Evolutionary conservation across 1,284 basidiomycete species (phyloP), one percentile per base, ranked within the genome.

Genomic region (Trametes hirsuta): DNA sequence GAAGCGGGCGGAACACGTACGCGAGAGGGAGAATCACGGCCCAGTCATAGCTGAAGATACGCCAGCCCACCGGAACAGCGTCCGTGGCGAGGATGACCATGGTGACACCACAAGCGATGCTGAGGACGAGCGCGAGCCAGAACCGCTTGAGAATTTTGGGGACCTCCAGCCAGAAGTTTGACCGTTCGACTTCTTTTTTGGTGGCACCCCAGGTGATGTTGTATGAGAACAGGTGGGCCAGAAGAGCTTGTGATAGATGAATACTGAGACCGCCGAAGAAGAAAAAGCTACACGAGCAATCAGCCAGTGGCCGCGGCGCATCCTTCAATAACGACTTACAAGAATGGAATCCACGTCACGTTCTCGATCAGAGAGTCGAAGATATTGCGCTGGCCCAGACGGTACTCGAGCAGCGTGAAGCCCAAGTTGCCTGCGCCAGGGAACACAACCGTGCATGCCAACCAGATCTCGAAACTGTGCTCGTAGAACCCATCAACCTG

Each of bases 161-260:
- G 5, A 94, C 86, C 72, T 95, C 93, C 52, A 88, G 84, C 84
- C 92, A 95, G 79, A 95, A 94, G 73, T 94, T 94, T 9, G 87
- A 91, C 48, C 85, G 80, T 72, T 91, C 87, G 52, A 91, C 89
- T 69, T 93, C 91, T 78, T 92, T 92, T 72, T 84, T 87, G 1
- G 89, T 91, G 15, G 88, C 88, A 8, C 83, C 84, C 90, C 90
- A 94, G 10, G 81, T 84, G 79, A 95, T 95, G 74, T 94, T 86
- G 74, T 91, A 92, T 1, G 90, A 91, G 73, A 94, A 86, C 52
- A 93, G 59, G 71, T 95, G 93, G 0, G 91, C 85, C 14, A 93
- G 79, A 18, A 95, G 77, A 0, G 93, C 90, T 35, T 84, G 80
- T 3, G 86, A 80, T 36, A 94, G 82, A 62, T 91, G 91, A 53